Conservation (phyloP, 2,329 filamentous ascomycete genomes). For the Akanthomyces dipterigenus region DNA sequence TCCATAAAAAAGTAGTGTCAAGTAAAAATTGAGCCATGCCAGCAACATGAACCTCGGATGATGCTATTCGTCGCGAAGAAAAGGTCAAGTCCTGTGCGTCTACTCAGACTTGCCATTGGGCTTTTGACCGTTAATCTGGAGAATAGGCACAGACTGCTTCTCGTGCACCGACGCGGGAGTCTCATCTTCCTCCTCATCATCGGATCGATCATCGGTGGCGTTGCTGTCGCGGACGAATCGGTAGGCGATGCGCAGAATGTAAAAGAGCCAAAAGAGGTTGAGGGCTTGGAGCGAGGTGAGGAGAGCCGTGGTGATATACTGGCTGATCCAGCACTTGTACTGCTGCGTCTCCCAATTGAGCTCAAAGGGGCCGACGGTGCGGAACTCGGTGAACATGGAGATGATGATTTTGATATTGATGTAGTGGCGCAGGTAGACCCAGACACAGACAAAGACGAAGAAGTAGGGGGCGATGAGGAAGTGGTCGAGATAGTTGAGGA, state of each 20-base stretch:
- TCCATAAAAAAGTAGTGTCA: background rate
- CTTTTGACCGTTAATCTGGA: slow-evolving; percentile 13
- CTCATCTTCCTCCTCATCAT: slow-evolving; percentile 58
- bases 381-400: slow-evolving; percentile 69
- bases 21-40: background rate
- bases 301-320: slow-evolving; percentile 59
- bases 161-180: slow-evolving; percentile 26
- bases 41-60: background rate
- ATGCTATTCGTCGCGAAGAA: background rate
- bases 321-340: slow-evolving; percentile 68
- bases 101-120: slow-evolving; percentile 14
- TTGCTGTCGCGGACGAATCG: slow-evolving; percentile 57
- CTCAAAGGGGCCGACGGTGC: slow-evolving; percentile 66
- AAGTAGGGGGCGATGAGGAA: slow-evolving; percentile 78
- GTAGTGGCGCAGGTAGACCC: slow-evolving; percentile 87
- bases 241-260: slow-evolving; percentile 68
- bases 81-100: background rate
- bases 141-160: slow-evolving; percentile 17
- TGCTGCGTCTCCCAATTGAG: slow-evolving; percentile 70
- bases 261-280: slow-evolving; percentile 77
- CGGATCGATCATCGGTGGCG: slow-evolving; percentile 65
- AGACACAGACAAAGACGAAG: slow-evolving; percentile 69
- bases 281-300: slow-evolving; percentile 64
- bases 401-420: slow-evolving; percentile 71
- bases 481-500: slow-evolving; percentile 82